Conservation (phyloP, 345 rosid genomes). For the Citrus australasica region DNA sequence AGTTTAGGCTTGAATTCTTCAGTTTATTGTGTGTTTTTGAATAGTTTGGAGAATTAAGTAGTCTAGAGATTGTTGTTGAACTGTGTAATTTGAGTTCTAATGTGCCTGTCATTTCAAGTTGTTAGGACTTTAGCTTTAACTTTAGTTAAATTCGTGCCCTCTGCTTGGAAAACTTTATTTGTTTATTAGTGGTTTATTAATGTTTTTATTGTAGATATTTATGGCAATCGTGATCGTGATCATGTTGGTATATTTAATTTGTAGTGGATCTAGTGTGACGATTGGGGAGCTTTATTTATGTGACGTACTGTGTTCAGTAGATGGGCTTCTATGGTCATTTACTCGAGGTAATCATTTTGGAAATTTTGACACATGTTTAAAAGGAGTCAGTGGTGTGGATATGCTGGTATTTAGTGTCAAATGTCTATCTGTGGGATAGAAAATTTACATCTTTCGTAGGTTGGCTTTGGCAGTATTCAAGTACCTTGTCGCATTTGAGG, state of each 20-base stretch:
- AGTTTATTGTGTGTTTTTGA: background rate
- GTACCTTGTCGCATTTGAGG: background rate
- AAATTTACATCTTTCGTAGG: background rate
- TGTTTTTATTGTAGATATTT: background rate
- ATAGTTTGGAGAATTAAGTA: background rate
- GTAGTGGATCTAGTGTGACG: background rate
- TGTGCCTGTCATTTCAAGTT: background rate
- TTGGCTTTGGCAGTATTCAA: background rate
- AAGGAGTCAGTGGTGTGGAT: background rate
- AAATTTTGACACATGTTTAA: background rate
- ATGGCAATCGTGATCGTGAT: background rate
- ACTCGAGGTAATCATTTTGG: background rate
- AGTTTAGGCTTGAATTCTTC: background rate
- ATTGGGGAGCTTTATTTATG: background rate
- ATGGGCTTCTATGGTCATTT: background rate
- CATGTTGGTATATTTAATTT: background rate
- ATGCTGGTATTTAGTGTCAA: background rate
- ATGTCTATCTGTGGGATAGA: background rate
- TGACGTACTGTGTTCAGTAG: background rate
- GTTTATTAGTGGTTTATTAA: background rate
- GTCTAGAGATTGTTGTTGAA: background rate
- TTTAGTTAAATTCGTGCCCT: background rate
- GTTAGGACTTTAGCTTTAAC: background rate
- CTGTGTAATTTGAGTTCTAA: background rate
- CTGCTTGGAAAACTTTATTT: background rate